Evolutionary conservation across 208 protist species (phyloP).

Genomic region (Leptomonas seymouri): DNA sequence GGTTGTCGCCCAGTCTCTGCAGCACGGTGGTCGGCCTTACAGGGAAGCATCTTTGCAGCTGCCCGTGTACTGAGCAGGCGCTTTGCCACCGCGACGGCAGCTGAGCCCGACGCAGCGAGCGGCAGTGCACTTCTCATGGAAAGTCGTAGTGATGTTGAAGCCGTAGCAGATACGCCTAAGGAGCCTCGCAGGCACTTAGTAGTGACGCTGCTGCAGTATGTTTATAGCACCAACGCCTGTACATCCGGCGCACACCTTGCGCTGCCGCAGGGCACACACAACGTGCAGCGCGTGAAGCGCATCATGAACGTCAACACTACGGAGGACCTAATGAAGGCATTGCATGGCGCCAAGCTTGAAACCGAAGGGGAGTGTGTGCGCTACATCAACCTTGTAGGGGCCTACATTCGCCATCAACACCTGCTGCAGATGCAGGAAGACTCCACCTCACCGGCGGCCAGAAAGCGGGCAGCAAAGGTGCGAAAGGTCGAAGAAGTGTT

Average conservation of each 20-base stretch:
- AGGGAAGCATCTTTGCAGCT: not conserved
- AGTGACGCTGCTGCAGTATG: conserved; percentile 17
- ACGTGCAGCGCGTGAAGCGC: conserved; percentile 10
- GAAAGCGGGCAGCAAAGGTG: conserved; percentile 12
- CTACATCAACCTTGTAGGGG: conserved; percentile 24
- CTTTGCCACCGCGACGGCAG: not conserved
- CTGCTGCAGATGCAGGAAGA: conserved; percentile 9
- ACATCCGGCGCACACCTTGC: not conserved
- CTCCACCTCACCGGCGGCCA: not conserved
- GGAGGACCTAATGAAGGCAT: not conserved
- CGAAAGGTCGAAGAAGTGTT: not conserved
- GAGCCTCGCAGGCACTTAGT: conserved; percentile 1
- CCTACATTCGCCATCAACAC: conserved; percentile 32
- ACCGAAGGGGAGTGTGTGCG: conserved; percentile 8
- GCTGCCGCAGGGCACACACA: conserved; percentile 5
- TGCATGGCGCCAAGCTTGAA: not conserved
- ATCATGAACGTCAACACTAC: conserved; percentile 7
- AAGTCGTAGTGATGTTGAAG: not conserved
- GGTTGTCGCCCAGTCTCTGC: not conserved
- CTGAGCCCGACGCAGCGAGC: not conserved
- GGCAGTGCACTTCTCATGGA: too few relatives aligned
- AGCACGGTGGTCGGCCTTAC: not conserved
- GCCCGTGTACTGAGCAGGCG: not conserved
- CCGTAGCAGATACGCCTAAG: not conserved
- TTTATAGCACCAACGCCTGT: conserved; percentile 5